Conservation (phyloP, 2,329 filamentous ascomycete genomes). For the Byssochlamys sp. region DNA sequence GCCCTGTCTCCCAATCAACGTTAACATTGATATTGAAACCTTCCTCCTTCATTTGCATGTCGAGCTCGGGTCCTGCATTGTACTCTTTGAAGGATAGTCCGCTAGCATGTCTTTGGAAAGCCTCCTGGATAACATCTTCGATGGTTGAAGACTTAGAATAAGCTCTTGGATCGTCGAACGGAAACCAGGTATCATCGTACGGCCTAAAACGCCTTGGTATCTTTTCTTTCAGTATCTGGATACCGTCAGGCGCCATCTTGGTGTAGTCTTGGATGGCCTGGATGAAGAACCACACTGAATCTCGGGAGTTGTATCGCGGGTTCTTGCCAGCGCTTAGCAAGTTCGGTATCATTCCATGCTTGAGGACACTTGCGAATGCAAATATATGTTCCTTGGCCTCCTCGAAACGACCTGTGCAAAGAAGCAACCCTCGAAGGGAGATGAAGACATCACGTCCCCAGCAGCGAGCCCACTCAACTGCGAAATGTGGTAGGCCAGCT, state of each 20-base stretch:
- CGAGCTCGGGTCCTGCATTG: conserved; percentile 78
- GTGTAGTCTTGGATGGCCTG: conserved; percentile 93
- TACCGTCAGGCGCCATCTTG: conserved; percentile 67
- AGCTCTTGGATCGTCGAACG: conserved; percentile 66
- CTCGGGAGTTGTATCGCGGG: conserved; percentile 88
- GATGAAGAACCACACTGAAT: conserved; percentile 96
- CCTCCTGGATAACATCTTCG: conserved; percentile 84
- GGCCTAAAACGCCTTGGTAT: conserved; percentile 80
- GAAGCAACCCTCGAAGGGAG: conserved; percentile 78
- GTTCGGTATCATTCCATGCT: conserved; percentile 98
- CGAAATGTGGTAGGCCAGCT: conserved; percentile 87
- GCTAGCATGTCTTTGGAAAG: conserved; percentile 78
- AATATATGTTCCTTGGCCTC: conserved; percentile 90
- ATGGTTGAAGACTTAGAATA: conserved; percentile 78
- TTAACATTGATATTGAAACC: conserved; percentile 88
- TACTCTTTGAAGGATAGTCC: conserved; percentile 90
- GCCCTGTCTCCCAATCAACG: conserved; percentile 81
- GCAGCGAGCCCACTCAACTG: conserved; percentile 85
- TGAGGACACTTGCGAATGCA: conserved; percentile 89
- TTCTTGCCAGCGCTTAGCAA: conserved; percentile 74
- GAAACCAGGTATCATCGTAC: conserved; percentile 92
- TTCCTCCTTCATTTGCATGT: conserved; percentile 83
- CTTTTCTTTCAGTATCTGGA: conserved; percentile 62
- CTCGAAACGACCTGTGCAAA: conserved; percentile 76
- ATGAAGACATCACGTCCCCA: conserved; percentile 98